These are phyloP conservation scores for Sarocladium oryzae DNA, from an alignment of 2,329 filamentous ascomycete species.

Conservation along the genomic window DNA sequence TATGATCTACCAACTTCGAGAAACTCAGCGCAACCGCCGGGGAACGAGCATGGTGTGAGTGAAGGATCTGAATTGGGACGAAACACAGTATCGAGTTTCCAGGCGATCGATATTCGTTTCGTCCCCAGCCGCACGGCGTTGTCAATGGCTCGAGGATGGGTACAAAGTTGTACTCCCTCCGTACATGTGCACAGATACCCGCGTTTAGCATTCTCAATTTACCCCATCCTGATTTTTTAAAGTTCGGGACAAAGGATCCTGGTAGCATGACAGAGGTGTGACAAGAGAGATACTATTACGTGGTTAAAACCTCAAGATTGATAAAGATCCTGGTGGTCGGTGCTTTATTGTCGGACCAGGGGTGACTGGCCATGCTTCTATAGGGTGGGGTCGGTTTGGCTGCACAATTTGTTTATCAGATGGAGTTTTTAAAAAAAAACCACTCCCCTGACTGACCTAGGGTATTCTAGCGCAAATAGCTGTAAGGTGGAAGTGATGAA, in stretches of 20 bases:
- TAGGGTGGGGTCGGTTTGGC: not conserved
- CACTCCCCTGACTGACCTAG: too few relatives aligned
- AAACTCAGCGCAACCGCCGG: constrained; percentile 40
- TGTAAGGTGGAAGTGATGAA: not conserved
- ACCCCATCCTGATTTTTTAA: too few relatives aligned
- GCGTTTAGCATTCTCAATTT: too few relatives aligned
- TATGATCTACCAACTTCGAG: constrained; percentile 48
- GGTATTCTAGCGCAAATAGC: too few relatives aligned
- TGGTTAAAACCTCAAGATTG: not conserved
- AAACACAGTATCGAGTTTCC: not conserved
- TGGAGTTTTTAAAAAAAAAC: too few relatives aligned
- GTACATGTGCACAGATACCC: too few relatives aligned
- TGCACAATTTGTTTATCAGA: constrained; percentile 5
- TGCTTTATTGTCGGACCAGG: not conserved
- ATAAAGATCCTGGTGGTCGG: not conserved
- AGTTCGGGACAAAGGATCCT: too few relatives aligned
- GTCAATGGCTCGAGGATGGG: not conserved
- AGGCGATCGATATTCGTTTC: not conserved
- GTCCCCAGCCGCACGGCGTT: not conserved
- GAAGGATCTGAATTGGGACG: not conserved
- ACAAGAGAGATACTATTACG: constrained; percentile 1
- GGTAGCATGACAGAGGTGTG: too few relatives aligned
- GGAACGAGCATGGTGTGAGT: constrained; percentile 15
- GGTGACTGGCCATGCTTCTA: not conserved
- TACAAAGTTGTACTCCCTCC: not conserved